Evolutionary conservation across 2,329 filamentous ascomycete species (phyloP).

Genomic region (Fusarium sp.): DNA sequence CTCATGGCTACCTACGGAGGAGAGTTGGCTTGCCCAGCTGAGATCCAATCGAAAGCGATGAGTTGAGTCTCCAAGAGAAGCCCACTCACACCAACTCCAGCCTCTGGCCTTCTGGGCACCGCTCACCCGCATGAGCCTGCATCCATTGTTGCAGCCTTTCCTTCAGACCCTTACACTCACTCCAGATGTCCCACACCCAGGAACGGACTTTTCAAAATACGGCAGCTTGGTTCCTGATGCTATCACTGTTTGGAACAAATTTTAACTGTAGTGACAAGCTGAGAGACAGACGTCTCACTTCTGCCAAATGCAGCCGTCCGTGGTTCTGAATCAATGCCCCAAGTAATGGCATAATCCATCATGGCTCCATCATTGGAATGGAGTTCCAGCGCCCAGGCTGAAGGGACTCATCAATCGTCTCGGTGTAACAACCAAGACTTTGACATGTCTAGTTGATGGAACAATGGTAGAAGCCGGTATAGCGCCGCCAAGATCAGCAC

Average conservation of each 20-base stretch:
- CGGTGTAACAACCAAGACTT: constrained; percentile 18
- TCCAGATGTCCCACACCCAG: constrained; percentile 23
- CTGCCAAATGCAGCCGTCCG: constrained; percentile 10
- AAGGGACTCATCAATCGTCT: constrained; percentile 23
- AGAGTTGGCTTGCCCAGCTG: constrained; percentile 5
- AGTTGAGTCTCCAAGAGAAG: constrained; percentile 18
- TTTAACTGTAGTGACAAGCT: neutral
- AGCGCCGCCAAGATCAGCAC: constrained; percentile 20
- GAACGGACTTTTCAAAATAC: constrained; percentile 16
- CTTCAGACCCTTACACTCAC: constrained; percentile 17
- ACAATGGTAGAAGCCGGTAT: constrained; percentile 21
- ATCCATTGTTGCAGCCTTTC: constrained; percentile 20
- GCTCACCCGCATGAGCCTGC: constrained; percentile 9
- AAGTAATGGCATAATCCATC: constrained; percentile 15
- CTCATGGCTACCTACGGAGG: constrained; percentile 12
- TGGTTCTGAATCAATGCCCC: constrained; percentile 25
- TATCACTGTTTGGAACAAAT: neutral
- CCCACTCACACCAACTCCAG: constrained; percentile 34
- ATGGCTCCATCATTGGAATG: constrained; percentile 36
- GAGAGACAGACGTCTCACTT: constrained; percentile 1
- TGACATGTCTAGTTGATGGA: constrained; percentile 27
- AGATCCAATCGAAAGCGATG: constrained; percentile 29
- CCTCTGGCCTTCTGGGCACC: constrained; percentile 6
- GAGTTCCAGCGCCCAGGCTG: constrained; percentile 35
- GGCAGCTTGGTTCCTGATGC: neutral